A percentile compares a stretch with the other conserved stretches of the same genome.
These are phyloP conservation scores for Yarrowia deformans DNA, from an alignment of 805 yeast species.

Conservation along the genomic window DNA sequence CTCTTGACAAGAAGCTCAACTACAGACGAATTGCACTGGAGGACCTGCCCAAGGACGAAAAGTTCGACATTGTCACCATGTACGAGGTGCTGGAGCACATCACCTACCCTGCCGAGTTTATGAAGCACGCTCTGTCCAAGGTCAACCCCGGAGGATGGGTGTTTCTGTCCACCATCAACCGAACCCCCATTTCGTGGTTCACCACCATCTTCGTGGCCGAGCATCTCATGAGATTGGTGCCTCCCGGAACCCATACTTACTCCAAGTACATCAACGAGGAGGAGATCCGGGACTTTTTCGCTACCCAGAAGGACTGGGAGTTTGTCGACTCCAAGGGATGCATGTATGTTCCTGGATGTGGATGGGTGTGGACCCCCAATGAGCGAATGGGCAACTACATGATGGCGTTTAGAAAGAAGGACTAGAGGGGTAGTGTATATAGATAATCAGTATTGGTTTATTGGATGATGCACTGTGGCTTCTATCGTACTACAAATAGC, in stretches of 20 bases:
- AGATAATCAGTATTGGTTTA: conserved; percentile 1
- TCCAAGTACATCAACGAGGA: conserved; percentile 80
- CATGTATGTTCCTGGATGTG: conserved; percentile 78
- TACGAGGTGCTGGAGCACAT: conserved; percentile 97
- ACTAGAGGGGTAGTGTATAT: conserved; percentile 18
- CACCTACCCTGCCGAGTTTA: conserved; percentile 76
- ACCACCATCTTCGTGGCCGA: conserved; percentile 94
- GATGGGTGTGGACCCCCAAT: conserved; percentile 73
- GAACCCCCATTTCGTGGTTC: conserved; percentile 86
- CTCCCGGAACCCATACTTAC: conserved; percentile 89
- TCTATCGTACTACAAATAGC: no score
- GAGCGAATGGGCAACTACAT: conserved; percentile 79
- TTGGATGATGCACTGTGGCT: neutral
- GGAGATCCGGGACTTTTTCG: conserved; percentile 75
- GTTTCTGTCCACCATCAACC: conserved; percentile 88
- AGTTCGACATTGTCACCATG: conserved; percentile 81
- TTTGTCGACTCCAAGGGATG: conserved; percentile 79
- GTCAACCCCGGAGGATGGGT: conserved; percentile 84
- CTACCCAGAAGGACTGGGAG: conserved; percentile 57
- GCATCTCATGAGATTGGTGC: conserved; percentile 78
- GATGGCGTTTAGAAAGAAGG: conserved; percentile 74
- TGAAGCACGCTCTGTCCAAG: conserved; percentile 69
- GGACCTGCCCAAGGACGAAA: conserved; percentile 55
- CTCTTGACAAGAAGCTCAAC: conserved; percentile 59
- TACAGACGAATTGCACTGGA: conserved; percentile 73